Percentiles rank a stretch among this genome's conserved stretches.
phyloP scores from a whole-genome alignment of 352 stramenopile species.

The Pythium aristosporum region DNA sequence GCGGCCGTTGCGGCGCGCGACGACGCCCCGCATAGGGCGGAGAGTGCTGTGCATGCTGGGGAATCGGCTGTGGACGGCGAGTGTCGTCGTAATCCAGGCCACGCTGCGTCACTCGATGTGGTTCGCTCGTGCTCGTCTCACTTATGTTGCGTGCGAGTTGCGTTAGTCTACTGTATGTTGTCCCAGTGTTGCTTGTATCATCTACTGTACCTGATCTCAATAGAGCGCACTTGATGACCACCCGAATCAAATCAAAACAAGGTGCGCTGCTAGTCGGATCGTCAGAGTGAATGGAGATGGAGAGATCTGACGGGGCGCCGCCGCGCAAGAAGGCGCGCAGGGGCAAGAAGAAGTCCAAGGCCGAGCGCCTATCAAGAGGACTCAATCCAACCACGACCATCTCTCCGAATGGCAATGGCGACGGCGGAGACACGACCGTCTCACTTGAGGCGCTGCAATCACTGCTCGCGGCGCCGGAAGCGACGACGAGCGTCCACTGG shows the following conservation, averaged over 20 bases:
- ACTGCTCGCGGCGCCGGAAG: constrained; percentile 23
- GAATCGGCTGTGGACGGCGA: neutral
- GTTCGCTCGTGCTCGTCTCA: constrained; percentile 19
- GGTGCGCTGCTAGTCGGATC: neutral
- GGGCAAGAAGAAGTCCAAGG: constrained; percentile 39
- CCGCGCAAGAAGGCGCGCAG: constrained; percentile 30
- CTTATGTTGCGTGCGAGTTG: constrained; percentile 11
- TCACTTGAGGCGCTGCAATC: constrained; percentile 24
- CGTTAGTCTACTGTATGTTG: constrained; percentile 1
- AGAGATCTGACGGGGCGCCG: constrained; percentile 1
- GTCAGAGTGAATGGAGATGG: neutral
- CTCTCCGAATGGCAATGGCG: neutral
- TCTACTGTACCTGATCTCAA: constrained; percentile 4
- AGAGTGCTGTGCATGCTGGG: constrained; percentile 36
- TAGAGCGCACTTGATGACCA: neutral
- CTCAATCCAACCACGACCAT: constrained; percentile 2
- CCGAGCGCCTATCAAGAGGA: constrained; percentile 39
- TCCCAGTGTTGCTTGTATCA: constrained; percentile 2
- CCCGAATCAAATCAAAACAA: constrained; percentile 10
- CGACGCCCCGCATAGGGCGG: constrained; percentile 23
- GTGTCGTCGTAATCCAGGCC: neutral
- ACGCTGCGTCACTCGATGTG: constrained; percentile 22
- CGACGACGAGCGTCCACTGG: constrained; percentile 49
- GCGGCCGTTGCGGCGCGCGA: constrained; percentile 21
- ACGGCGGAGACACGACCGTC: neutral